Base-by-base conservation (phyloP, 2,329 filamentous ascomycete genomes). In the Botrytis paeoniae region DNA sequence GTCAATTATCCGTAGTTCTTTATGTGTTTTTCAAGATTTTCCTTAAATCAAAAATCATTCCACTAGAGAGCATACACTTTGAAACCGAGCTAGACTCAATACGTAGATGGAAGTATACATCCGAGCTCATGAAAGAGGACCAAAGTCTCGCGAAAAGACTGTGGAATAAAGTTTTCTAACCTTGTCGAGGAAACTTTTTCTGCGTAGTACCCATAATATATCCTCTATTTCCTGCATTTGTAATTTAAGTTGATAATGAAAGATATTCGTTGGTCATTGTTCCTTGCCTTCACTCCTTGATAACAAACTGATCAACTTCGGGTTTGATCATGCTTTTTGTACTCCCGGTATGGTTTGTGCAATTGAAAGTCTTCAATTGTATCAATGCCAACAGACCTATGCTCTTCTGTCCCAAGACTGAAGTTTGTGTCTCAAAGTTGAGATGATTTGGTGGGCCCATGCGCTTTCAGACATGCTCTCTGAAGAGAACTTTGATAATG, bases 1-100 rank as follows among this genome's bases (percentile, higher is more conserved):
- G 20, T 10, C 9, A 14, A 54, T 54, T 14, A n/a, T n/a, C 57
- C 82, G 5, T 39, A 71, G 70, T 54, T 16, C 37, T 71, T 20
- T 71, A 71, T n/a, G 61, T 22, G 7, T 66, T 71, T 39, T 71
- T 71, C n/a, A 71, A 71, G 22, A n/a, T 66, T 6, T 57, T 59
- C 37, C 61, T 71, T 1, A 43, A 59, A 45, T 71, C 70, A 22
- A 71, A 66, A 45, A 29, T 71, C 12, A 71, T 71, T 59, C 70
- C 48, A n/a, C 45, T 71, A 7, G 61, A 71, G 12, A 54, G 37
- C 16, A 71, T 71, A 41, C 37, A 66, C 16, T 71, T 71, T 37
- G 37, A 66, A 12, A 22, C 12, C 0, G 70, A 71, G 25, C 29
- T 66, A 12, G 37, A 71, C 1, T 59, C 70, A 7, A 66, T 71